Evolutionary conservation across 768 basidiomycete genomes (phyloP), one percentile per base, ranked within the genome.

Genomic region (Trametes gibbosa): DNA sequence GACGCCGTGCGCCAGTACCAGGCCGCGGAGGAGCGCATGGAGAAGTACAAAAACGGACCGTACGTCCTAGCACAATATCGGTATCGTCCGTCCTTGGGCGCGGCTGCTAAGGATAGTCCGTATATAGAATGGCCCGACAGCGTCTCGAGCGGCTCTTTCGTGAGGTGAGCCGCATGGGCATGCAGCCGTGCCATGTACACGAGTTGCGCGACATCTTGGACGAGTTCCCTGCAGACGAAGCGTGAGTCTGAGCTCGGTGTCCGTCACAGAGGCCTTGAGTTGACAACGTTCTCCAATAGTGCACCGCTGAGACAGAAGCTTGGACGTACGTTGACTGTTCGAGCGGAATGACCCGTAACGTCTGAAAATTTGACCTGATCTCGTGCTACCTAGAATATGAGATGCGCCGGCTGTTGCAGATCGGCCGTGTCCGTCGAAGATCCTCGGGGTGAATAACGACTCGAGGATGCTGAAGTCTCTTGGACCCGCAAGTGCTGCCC

Each of bases 21-120:
- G 37, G 53, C 45, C 29, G 45, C 53, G 4, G 53, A 47, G 29
- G 17, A 24, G 3, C 34, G 53, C 9, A 16, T 47, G 23, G 53
- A 55, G 45, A 55, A 39, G 45, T n/a, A 46, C 13, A 46, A 32
- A 34, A 46, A 55, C 35, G 53, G 45, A 17, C 53, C 53, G 53
- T 55, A 47, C 7, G 53, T 42, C 10, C 29, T 32, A 32, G 5
- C 29, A 10, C 29, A 6, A 19, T 34, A 29, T 0, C 7, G 1
- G 16, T 5, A 1, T 12, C 8, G 17, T 14, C 12, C 40, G 3
- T 21, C 6, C 13, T 13, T 40, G 16, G 6, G 25, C 1, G 7
- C 27, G 39, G 16, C 24, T 24, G 25, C 25, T 43, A 1, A 41
- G 3, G 27, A 3, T 12, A 6, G 27, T 17, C 19, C 16, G 19